Base-by-base conservation (phyloP, 441 rosid genomes). In the Gossypium armourianum region DNA sequence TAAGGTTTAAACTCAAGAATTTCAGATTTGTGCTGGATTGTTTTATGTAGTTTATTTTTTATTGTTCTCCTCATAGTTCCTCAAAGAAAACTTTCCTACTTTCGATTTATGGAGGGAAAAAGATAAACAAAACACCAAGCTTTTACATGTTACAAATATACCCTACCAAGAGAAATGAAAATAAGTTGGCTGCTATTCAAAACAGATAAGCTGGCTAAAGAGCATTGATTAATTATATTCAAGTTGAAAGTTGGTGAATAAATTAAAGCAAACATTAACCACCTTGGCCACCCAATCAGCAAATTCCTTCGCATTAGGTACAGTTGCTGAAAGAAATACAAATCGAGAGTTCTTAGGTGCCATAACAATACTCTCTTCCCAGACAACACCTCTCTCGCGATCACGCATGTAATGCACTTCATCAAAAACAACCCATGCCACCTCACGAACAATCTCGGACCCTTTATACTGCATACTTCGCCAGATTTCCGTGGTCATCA, bases 261-360 rank as follows among this genome's bases (percentile, higher is more conserved):
- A 54, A 56, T 69, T 40, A 21, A 49, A 76, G 43, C 40, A 36
- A 8, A 32, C 10, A 3, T 50, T 59, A 72, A 66, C 77, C 45
- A 91, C 98, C 97, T 90, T 94, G 20, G 99, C 97, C 76, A 94
- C 97, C 99, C 99, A 94, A 77, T 92, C 97, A 68, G 99, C 97
- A 89, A 94, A 94, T 73, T 92, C 99, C 80, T 89, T 94, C 10
- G 99, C 99, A 81, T 94, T 94, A 63, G 99, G 97, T 36, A 94
- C 97, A 53, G 97, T 92, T 20, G 99, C 99, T 16, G 99, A 94
- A 7, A 94, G 91, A 80, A 94, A 94, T 50, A 92, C 99, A 73
- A 94, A 92, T 28, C 94, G 84, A 45, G 97, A 86, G 73, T 89
- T 92, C 82, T 87, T 92, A 0, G 99, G 97, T 64, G 99, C 97